These are phyloP conservation scores for Saccharum hybrid DNA, from an alignment of 202 grass and related monocot species.

Conservation along the genomic window DNA sequence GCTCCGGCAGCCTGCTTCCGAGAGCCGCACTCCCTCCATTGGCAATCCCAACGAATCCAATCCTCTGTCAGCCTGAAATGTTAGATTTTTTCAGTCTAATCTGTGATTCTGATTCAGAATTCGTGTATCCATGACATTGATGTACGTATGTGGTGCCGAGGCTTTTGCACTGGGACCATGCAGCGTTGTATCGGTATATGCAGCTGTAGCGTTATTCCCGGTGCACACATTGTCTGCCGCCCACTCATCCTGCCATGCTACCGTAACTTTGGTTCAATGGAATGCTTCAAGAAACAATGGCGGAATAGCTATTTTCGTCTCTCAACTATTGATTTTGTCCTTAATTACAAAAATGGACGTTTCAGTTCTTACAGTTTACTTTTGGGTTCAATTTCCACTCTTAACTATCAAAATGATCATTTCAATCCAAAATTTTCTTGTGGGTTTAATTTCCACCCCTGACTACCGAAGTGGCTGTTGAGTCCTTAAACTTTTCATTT, in stretches of 20 bases:
- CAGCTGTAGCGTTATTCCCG: neutral
- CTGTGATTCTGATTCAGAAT: constrained; percentile 12
- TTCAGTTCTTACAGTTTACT: neutral
- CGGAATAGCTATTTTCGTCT: neutral
- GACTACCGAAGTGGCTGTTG: too few relatives aligned
- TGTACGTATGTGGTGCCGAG: neutral
- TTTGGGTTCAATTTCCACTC: neutral
- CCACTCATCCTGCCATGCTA: neutral
- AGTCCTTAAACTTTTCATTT: too few relatives aligned
- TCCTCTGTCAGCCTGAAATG: constrained; percentile 33
- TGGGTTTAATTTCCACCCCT: too few relatives aligned
- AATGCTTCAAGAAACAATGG: neutral
- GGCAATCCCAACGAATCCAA: constrained; percentile 54
- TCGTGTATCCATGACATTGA: constrained; percentile 14
- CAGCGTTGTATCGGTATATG: constrained; percentile 27
- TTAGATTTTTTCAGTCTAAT: neutral
- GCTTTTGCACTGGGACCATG: neutral
- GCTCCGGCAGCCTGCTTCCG: constrained; percentile 56
- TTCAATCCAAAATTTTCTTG: too few relatives aligned
- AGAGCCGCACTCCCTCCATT: constrained; percentile 50
- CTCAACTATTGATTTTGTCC: neutral
- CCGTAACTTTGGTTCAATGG: neutral
- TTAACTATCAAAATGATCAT: too few relatives aligned
- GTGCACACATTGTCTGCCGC: neutral
- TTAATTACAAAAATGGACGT: neutral